Evolutionary conservation across 2,329 filamentous ascomycete species (phyloP).

Genomic region (Pseudogymnoascus sp.): DNA sequence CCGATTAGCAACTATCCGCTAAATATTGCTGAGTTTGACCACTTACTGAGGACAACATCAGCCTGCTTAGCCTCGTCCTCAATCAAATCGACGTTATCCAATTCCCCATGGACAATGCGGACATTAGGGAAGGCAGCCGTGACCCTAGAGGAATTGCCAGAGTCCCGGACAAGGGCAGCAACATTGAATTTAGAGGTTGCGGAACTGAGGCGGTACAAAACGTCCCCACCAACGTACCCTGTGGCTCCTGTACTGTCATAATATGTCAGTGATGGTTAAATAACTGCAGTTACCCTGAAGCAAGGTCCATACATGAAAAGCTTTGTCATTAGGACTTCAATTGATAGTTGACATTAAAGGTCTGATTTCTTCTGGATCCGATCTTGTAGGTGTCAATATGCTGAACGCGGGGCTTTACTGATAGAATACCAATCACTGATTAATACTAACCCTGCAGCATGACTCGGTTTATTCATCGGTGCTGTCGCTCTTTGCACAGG

Average conservation of each 20-base stretch:
- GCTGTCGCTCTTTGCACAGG: no score
- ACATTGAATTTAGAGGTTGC: constrained; percentile 41
- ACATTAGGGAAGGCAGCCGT: constrained; percentile 38
- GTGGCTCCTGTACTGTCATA: constrained; percentile 27
- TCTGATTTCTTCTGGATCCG: no score
- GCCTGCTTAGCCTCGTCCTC: constrained; percentile 37
- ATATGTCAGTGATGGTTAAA: no score
- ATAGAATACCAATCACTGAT: no score
- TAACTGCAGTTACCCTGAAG: no score
- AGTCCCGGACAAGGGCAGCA: constrained; percentile 41
- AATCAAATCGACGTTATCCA: constrained; percentile 37
- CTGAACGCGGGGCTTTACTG: no score
- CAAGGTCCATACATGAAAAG: no score
- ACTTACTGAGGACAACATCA: constrained; percentile 39
- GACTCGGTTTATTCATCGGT: no score
- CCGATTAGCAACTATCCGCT: neutral
- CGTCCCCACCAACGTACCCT: constrained; percentile 39
- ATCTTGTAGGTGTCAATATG: no score
- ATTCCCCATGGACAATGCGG: constrained; percentile 42
- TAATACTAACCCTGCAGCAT: no score
- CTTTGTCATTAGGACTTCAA: no score
- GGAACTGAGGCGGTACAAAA: constrained; percentile 34
- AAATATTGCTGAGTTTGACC: constrained; percentile 19
- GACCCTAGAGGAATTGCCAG: constrained; percentile 38
- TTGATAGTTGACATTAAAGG: no score